Evolutionary conservation across 2,329 filamentous ascomycete genomes (phyloP).

Genomic region (Incumbomyces delicatus): DNA sequence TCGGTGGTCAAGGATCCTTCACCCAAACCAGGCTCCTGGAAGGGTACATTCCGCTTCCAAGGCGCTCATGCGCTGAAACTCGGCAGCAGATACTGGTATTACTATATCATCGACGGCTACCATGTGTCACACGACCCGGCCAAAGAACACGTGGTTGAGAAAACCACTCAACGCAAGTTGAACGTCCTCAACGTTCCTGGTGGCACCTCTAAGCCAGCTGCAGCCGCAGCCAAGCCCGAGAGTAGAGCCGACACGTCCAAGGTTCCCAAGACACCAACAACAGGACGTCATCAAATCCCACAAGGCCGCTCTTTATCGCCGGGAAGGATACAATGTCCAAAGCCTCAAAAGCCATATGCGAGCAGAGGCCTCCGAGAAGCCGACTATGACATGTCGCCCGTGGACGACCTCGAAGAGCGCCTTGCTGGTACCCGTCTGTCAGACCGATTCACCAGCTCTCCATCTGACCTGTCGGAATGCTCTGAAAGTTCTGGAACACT

Average conservation of each 20-base stretch:
- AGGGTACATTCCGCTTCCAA: slow-evolving; percentile 94
- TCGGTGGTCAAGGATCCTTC: slow-evolving; percentile 62
- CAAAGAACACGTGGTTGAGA: slow-evolving; percentile 79
- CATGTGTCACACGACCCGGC: slow-evolving; percentile 94
- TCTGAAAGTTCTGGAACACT: slow-evolving; percentile 38
- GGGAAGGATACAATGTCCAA: slow-evolving; percentile 82
- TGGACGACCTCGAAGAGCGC: slow-evolving; percentile 68
- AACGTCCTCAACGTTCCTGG: slow-evolving; percentile 92
- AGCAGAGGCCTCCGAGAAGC: slow-evolving; percentile 77
- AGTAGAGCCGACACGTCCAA: slow-evolving; percentile 9
- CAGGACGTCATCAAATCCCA: slow-evolving; percentile 51
- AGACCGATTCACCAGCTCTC: slow-evolving; percentile 62
- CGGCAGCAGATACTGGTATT: slow-evolving; percentile 98
- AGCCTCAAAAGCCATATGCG: slow-evolving; percentile 78
- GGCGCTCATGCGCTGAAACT: slow-evolving; percentile 66
- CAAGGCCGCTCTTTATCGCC: slow-evolving; percentile 82
- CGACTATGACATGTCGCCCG: slow-evolving; percentile 59
- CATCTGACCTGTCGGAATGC: slow-evolving; percentile 53
- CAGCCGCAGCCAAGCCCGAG: slow-evolving; percentile 28
- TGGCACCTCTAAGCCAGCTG: slow-evolving; percentile 30
- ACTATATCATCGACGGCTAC: slow-evolving; percentile 99
- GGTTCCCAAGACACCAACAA: slow-evolving; percentile 38
- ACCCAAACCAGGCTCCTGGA: slow-evolving; percentile 84
- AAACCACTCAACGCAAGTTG: slow-evolving; percentile 90
- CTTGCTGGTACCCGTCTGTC: slow-evolving; percentile 62